Percentiles rank a stretch among this genome's conserved stretches.
These are phyloP conservation scores for Cichorium intybus DNA, from an alignment of 140 eudicot species.

Conservation along the genomic window DNA sequence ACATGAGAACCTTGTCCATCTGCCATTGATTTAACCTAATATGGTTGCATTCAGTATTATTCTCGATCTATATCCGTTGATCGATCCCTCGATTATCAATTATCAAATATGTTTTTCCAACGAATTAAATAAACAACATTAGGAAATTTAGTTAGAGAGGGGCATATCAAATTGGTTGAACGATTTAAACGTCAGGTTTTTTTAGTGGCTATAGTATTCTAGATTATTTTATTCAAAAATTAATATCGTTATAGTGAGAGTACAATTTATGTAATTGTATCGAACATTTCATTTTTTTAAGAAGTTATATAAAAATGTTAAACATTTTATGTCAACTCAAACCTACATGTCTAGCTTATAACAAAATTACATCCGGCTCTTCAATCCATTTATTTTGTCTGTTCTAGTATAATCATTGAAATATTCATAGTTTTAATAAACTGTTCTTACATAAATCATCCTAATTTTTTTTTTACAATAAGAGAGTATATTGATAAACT, in stretches of 20 bases:
- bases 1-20: slow-evolving; percentile 15
- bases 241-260: too few species aligned
- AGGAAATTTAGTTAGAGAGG: too few species aligned
- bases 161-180: not conserved
- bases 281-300: too few species aligned
- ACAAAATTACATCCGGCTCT: not conserved
- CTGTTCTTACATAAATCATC: not conserved
- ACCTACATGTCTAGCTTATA: too few species aligned
- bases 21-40: not conserved
- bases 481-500: not conserved
- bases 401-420: not conserved
- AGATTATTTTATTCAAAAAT: too few species aligned
- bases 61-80: not conserved
- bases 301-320: too few species aligned
- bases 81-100: not conserved
- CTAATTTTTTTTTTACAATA: too few species aligned
- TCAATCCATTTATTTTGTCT: not conserved
- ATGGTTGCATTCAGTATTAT: not conserved
- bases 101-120: not conserved
- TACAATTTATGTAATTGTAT: too few species aligned
- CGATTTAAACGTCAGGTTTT: too few species aligned
- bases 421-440: too few species aligned
- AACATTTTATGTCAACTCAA: too few species aligned
- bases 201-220: too few species aligned
- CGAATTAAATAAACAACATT: not conserved